phyloP scores from a whole-genome alignment of 305 asterid genomes.

The Coffea humblotiana region DNA sequence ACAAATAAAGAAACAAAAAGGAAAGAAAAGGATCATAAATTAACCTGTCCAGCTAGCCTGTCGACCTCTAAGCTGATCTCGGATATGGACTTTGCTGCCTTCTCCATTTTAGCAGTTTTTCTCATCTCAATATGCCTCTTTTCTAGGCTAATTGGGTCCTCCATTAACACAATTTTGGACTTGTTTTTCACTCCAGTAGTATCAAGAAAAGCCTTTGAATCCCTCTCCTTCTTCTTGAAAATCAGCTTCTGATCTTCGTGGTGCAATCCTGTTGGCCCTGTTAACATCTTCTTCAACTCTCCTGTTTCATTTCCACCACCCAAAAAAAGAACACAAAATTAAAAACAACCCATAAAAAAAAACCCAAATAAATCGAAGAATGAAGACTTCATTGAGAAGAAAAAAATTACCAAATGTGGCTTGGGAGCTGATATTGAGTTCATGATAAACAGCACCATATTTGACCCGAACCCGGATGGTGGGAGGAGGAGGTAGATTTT shows the following conservation, averaged over 20 bases:
- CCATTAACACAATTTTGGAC: slow-evolving; percentile 71
- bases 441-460: slow-evolving; percentile 68
- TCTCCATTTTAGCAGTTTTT: slow-evolving; percentile 66
- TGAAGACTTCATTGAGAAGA: not conserved
- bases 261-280: slow-evolving; percentile 84
- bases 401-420: slow-evolving; percentile 64
- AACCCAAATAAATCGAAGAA: not conserved
- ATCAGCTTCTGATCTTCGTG: slow-evolving; percentile 87
- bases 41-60: slow-evolving; percentile 69
- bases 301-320: slow-evolving; percentile 39
- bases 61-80: slow-evolving; percentile 80
- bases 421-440: slow-evolving; percentile 67
- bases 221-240: slow-evolving; percentile 85
- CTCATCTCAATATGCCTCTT: slow-evolving; percentile 69
- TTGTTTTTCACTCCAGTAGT: slow-evolving; percentile 73
- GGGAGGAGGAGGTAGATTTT: slow-evolving; percentile 57
- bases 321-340: not conserved
- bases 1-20: not conserved
- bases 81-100: slow-evolving; percentile 59
- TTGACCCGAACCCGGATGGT: slow-evolving; percentile 82
- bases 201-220: slow-evolving; percentile 76
- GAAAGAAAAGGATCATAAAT: not conserved
- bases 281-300: slow-evolving; percentile 84
- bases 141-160: slow-evolving; percentile 83
- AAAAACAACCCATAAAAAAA: not conserved